Evolutionary conservation across 768 basidiomycete genomes (phyloP), one percentile per base, ranked within the genome.

Genomic region (Paxillus ammoniavirescens): DNA sequence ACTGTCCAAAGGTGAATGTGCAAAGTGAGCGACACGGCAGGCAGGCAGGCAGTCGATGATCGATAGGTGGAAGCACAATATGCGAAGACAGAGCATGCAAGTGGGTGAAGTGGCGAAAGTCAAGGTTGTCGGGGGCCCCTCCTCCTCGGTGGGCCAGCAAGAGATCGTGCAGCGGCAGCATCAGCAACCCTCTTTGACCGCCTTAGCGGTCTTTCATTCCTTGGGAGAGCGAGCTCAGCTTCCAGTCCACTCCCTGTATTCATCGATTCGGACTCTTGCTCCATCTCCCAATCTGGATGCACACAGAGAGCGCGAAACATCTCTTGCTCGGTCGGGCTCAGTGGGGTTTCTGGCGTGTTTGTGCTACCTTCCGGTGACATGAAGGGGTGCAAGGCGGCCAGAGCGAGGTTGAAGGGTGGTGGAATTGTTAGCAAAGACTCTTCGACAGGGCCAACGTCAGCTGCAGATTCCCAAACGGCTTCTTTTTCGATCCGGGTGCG

Each of bases 171-270:
- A 44, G 79, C 78, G 42, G 75, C 72, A 15, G 82, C 80, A 53
- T 81, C 76, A 30, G 86, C 85, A 18, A 88, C 86, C 43, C 88
- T 75, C 71, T 83, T 86, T 55, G 88, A 90, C 54, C 86, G 76
- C 28, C 63, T 62, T 42, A 59, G 35, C 23, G 62, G 61, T 18
- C 47, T 55, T 21, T 61, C 63, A 14, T 53, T 47, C 42, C 43
- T 44, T 13, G 53, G 40, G 18, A 17, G 2, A 37, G 41, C 26
- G 14, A 41, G 51, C n/a, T 55, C 54, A 9, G 45, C 21, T n/a
- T 26, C 23, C 13, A 23, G 57, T 48, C 53, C 62, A 15, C 56
- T 62, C 15, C 47, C 61, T 21, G 56, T 51, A 6, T 54, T 56
- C 33, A 38, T 30, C 26, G 37, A 33, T 26, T 50, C 58, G 12